Conservation (phyloP, 345 rosid species). For the Cardamine resedifolia region DNA sequence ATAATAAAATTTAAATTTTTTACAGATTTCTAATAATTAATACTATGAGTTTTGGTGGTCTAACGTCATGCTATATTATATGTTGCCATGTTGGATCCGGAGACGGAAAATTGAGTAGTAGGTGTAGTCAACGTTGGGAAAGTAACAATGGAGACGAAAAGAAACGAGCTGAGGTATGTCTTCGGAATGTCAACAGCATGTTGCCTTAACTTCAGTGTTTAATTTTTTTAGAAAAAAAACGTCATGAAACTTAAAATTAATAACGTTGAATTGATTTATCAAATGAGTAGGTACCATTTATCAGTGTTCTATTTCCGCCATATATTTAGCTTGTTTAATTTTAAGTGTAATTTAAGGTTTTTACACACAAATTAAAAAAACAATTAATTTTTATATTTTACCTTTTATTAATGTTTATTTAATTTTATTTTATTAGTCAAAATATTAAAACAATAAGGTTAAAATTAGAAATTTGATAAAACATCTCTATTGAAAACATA, state of each 20-base stretch:
- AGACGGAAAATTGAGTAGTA: not conserved
- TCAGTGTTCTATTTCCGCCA: not conserved
- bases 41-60: not conserved
- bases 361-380: too few relatives aligned
- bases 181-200: slow-evolving; percentile 19
- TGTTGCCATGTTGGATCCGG: not conserved
- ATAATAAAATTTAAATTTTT: too few relatives aligned
- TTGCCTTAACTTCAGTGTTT: slow-evolving; percentile 4
- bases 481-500: too few relatives aligned
- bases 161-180: slow-evolving; percentile 13
- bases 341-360: too few relatives aligned
- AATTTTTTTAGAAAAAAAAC: not conserved
- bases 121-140: slow-evolving; percentile 15
- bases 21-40: not conserved
- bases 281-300: not conserved
- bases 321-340: too few relatives aligned
- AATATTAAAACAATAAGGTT: too few relatives aligned
- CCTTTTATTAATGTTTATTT: too few relatives aligned
- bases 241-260: not conserved
- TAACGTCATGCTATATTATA: not conserved
- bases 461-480: too few relatives aligned
- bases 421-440: too few relatives aligned
- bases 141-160: slow-evolving; percentile 11
- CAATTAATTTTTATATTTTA: too few relatives aligned
- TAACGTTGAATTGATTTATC: not conserved